Evolutionary conservation across 2,329 filamentous ascomycete genomes (phyloP), one percentile per base, ranked within the genome.

Genomic region (Camptophora hylomeconis): DNA sequence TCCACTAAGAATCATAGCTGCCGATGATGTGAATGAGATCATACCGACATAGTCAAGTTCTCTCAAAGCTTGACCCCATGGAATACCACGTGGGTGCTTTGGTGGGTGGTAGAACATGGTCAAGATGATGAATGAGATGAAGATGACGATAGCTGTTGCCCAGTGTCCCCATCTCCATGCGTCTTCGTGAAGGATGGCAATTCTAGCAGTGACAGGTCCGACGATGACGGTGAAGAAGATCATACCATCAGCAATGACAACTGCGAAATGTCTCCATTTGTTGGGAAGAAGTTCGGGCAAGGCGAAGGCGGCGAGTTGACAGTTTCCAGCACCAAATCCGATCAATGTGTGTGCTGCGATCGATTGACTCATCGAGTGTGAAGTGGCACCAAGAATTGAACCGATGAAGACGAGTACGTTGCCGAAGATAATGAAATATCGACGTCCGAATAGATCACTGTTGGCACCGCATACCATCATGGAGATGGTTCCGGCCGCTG

Each of bases 151-250:
- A 8, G 59, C 54, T 1, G 56, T 51, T 1, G 43, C 52, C 35
- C 58, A 62, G 41, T 63, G 65, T 20, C 62, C 53, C 54, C 57
- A 62, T 22, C 52, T 43, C 61, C 61, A 65, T n/a, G n/a, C n/a
- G n/a, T n/a, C n/a, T n/a, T n/a, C n/a, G n/a, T n/a, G n/a, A n/a
- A n/a, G n/a, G n/a, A n/a, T n/a, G n/a, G n/a, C 57, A 38, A 54
- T 63, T 10, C 60, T 46, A 10, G 54, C 61, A 7, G 56, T 57
- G 6, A 65, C 56, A 3, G 61, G 60, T 0, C 52, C 59, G 3
- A 64, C 50, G 14, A 64, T 53, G 7, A 65, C 59, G 2, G 56
- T 53, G 30, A 66, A 46, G 26, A 58, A 58, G 9, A 60, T 54
- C 3, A 51, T 51, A 13, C 52, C 39, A 38, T 60, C 57, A 3